Percentiles rank a stretch among this genome's conserved stretches.
These are phyloP conservation scores for Serendipita sp. DNA, from an alignment of 1,284 basidiomycete species.

Conservation along the genomic window DNA sequence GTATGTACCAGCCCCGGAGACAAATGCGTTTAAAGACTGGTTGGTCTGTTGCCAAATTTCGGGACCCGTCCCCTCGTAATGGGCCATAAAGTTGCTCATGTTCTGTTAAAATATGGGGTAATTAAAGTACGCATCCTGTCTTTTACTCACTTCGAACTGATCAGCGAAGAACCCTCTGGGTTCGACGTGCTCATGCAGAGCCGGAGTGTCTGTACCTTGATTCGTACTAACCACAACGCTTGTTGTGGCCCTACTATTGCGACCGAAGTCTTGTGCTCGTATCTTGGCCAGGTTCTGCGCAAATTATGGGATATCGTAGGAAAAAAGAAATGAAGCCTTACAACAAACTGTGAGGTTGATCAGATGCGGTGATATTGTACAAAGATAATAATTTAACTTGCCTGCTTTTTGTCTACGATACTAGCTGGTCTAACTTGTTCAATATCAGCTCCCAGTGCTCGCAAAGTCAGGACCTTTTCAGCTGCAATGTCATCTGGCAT, in stretches of 20 bases:
- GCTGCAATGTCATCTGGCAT: constrained; percentile 89
- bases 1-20: constrained; percentile 73
- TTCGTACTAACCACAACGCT: neutral
- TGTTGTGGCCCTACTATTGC: neutral
- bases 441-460: constrained; percentile 76
- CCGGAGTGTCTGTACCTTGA: constrained; percentile 11
- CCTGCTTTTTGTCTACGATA: constrained; percentile 90
- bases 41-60: constrained; percentile 92
- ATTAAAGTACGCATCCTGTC: neutral
- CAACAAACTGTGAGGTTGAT: constrained; percentile 31
- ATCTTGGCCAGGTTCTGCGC: constrained; percentile 69
- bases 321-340: constrained; percentile 21
- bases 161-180: constrained; percentile 82
- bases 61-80: constrained; percentile 81
- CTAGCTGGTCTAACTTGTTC: constrained; percentile 77
- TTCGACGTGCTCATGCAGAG: constrained; percentile 29
- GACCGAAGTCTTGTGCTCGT: constrained; percentile 39
- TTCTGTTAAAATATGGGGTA: constrained; percentile 36
- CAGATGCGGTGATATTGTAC: neutral
- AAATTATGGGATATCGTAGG: constrained; percentile 1
- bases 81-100: constrained; percentile 78
- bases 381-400: constrained; percentile 25
- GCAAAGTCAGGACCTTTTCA: constrained; percentile 79
- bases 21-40: constrained; percentile 72
- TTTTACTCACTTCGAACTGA: constrained; percentile 65